Evolutionary conservation across 306 rosid genomes (phyloP).

Genomic region (Canavalia gladiata): DNA sequence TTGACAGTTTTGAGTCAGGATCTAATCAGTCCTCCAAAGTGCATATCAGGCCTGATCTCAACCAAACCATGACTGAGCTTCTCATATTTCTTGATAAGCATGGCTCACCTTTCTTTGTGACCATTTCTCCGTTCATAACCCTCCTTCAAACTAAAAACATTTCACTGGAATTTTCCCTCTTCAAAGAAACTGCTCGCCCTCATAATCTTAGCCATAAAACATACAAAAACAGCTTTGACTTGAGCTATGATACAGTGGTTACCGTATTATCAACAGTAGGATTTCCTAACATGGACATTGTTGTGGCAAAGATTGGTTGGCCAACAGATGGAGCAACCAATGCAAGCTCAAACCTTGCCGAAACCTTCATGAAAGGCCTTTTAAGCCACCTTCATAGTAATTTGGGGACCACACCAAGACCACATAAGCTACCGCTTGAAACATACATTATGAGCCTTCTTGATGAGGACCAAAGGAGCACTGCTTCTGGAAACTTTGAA

Average conservation of each 20-base stretch:
- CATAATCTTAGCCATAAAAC: constrained; percentile 65
- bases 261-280: constrained; percentile 69
- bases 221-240: constrained; percentile 86
- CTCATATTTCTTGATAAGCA: constrained; percentile 80
- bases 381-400: constrained; percentile 68
- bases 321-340: constrained; percentile 88
- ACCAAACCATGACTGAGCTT: constrained; percentile 84
- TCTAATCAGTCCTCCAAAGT: constrained; percentile 69
- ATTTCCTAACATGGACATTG: constrained; percentile 70
- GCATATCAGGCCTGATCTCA: constrained; percentile 80
- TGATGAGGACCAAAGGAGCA: constrained; percentile 88
- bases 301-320: constrained; percentile 93
- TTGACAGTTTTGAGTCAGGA: constrained; percentile 73
- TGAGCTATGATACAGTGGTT: constrained; percentile 74
- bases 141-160: constrained; percentile 73
- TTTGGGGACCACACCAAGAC: constrained; percentile 81
- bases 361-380: constrained; percentile 82
- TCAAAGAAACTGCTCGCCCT: constrained; percentile 71
- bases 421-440: constrained; percentile 66
- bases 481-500: constrained; percentile 73
- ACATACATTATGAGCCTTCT: constrained; percentile 78
- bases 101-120: constrained; percentile 77
- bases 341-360: constrained; percentile 74
- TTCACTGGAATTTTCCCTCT: constrained; percentile 78
- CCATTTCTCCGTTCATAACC: constrained; percentile 74